Evolutionary conservation across 1,284 basidiomycete genomes (phyloP), one percentile per base, ranked within the genome.

Genomic region (Apiotrichum brassicae): DNA sequence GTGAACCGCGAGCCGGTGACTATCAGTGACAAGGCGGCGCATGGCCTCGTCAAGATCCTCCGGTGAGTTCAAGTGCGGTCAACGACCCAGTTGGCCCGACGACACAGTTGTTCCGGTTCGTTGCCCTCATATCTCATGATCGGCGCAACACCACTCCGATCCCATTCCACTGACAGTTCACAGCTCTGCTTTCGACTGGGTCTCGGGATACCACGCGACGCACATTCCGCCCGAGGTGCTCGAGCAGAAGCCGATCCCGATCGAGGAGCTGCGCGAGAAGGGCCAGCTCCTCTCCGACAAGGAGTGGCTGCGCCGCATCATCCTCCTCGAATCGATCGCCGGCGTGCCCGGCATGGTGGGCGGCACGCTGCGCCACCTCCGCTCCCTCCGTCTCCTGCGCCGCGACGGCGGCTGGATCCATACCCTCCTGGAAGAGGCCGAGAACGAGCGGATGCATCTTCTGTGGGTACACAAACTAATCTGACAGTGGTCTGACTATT

Each of bases 321-420:
- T 95, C 39, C 87, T 95, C 74, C 78, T 95, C 37, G 92, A 95
- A 74, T 85, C 81, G 46, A 82, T 95, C 45, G 94, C 94, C 6
- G 94, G 89, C 33, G 92, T 92, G 6, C 89, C 90, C 12, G 92
- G 92, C 2, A 93, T 94, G 89, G 89, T 92, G 1, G 91, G 84
- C 13, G 92, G 88, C 2, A 86, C 86, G 24, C 76, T 90, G 37
- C 80, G 91, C 30, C 90, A 94, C 74, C 77, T 94, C 22, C 79
- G 80, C 36, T 87, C 85, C 67, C 76, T 94, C 30, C 81, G 91
- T 41, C 75, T 90, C 24, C 85, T 95, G 84, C 81, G 82, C 59
- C 81, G 91, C 43, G 91, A 95, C 70, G 84, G 83, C 48, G 90
- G 90, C 46, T 95, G 90, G 88, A 82, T 84, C 58, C 78, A 81